Base-by-base conservation (phyloP, 2,329 filamentous ascomycete genomes). In the Stromatinia cepivora region DNA sequence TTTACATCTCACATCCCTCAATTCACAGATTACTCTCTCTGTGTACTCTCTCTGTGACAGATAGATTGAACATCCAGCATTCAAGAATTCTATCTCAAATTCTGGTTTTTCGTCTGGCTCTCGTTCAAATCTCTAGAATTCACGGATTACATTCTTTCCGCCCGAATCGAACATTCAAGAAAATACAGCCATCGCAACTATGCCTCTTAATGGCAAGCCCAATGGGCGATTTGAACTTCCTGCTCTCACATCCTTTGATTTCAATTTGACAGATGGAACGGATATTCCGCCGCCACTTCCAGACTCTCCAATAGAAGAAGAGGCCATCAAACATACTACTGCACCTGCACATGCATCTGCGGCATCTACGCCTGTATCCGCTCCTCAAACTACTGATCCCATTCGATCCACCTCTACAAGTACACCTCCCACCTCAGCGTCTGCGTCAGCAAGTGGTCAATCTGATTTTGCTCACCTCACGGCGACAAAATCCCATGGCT, bases 211-310 rank as follows among this genome's bases (percentile, higher is more conserved):
- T 70, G 73, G 72, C 71, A 75, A 74, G 53, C 57, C 76, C 62
- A 78, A 74, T 66, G 74, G 75, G 69, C 74, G 75, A 64, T 79
- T 79, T 72, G 73, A 78, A 69, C 75, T 79, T 20, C 77, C 76
- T 28, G 70, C 74, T 53, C 73, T 79, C 70, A 73, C 71, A 25
- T 77, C 77, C 54, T 69, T 79, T 39, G 75, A 76, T 67, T 77
- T 73, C 66, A 77, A 76, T 62, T 74, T 79, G 48, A 79, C 78
- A 65, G 78, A 78, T 13, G 78, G 78, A 57, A 79, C 78, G 50
- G 71, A 78, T 67, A 79, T 79, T 52, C 78, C 78, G 53, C 77
- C 78, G 50, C 78, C 78, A 8, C 77, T 75, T 58, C 76, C 76
- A 46, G 76, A 74, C 39, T 79, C 77, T 31, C 77, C 77, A 52